These are phyloP conservation scores for Tulasnella sp. DNA, from an alignment of 768 basidiomycete genomes.

Conservation along the genomic window DNA sequence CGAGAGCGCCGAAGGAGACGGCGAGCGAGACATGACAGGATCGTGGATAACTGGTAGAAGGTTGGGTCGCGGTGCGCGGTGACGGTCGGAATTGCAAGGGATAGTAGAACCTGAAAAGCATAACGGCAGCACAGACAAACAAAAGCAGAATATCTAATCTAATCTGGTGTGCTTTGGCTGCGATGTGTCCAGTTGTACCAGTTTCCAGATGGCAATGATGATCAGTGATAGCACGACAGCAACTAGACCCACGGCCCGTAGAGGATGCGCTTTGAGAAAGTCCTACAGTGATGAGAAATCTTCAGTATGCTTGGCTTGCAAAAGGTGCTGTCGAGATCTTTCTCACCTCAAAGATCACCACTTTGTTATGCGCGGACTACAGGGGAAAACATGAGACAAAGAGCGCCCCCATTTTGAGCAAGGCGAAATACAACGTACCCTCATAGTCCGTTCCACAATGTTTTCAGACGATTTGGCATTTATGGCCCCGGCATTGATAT, in stretches of 20 bases:
- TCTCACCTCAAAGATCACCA: conserved; percentile 5
- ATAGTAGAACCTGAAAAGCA: too few relatives aligned
- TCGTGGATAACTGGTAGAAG: too few relatives aligned
- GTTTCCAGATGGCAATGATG: conserved; percentile 7
- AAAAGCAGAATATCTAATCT: not conserved
- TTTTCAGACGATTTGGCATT: conserved; percentile 57
- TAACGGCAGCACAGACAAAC: too few relatives aligned
- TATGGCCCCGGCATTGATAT: conserved; percentile 41
- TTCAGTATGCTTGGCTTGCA: too few relatives aligned
- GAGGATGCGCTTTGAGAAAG: conserved; percentile 2
- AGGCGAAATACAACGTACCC: conserved; percentile 1
- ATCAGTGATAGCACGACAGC: conserved; percentile 1
- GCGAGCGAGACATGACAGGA: not conserved
- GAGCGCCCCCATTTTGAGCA: too few relatives aligned
- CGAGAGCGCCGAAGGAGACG: not conserved
- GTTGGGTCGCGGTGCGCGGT: too few relatives aligned
- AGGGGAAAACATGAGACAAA: not conserved
- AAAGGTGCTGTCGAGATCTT: too few relatives aligned
- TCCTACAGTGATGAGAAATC: not conserved
- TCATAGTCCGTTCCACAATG: conserved; percentile 42
- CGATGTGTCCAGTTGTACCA: not conserved
- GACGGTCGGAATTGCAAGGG: too few relatives aligned
- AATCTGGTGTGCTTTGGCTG: conserved; percentile 3
- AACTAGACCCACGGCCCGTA: not conserved
- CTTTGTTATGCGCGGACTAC: conserved; percentile 6